Base-by-base conservation (phyloP, 495 filamentous ascomycete species). In the Podospora sp. region DNA sequence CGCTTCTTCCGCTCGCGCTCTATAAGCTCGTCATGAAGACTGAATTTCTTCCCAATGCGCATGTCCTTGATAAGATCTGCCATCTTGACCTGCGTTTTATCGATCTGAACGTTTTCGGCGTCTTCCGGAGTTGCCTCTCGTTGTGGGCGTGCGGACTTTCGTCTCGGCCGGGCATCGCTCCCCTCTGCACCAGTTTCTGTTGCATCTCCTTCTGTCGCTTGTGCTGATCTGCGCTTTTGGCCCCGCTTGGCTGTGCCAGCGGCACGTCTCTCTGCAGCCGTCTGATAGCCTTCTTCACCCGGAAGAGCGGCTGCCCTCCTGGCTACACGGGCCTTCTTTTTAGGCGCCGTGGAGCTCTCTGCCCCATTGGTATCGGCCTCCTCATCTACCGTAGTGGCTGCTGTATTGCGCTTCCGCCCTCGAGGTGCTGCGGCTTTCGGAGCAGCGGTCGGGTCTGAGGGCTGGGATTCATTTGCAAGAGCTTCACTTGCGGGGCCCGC, bases 11-110 rank as follows among this genome's bases (percentile, higher is more conserved):
- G 76, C 58, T 80, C 75, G 25, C 83, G 76, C 65, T 82, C 74
- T 62, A 82, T 81, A 11, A 88, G 80, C 72, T 86, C 81, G 63
- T 84, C 79, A 66, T 84, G 83, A 8, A 90, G 87, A 65, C 89
- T 90, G 21, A 93, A 97, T 65, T 88, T 91, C 76, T 88, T 91
- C 50, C 95, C 95, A 8, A 90, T 91, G 25, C 86, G 84, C 26
- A 90, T 75, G 72, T 96, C 92, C 67, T 85, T 89, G 71, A 88
- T 91, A 5, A 99, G 78, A 49, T 96, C 92, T 14, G 84, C 87
- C 92, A 99, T 97, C 64, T 88, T 94, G 36, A 92, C 83, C 1
- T 85, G 83, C 5, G 82, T 83, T 6, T 87, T 84, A 66, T 90
- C 86, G 51, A 97, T 91, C 57, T 89, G 83, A 35, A 88, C 82